Evolutionary conservation across 805 yeast genomes (phyloP), one percentile per base, ranked within the genome.

Genomic region (Nakazawaea anatomiae): DNA sequence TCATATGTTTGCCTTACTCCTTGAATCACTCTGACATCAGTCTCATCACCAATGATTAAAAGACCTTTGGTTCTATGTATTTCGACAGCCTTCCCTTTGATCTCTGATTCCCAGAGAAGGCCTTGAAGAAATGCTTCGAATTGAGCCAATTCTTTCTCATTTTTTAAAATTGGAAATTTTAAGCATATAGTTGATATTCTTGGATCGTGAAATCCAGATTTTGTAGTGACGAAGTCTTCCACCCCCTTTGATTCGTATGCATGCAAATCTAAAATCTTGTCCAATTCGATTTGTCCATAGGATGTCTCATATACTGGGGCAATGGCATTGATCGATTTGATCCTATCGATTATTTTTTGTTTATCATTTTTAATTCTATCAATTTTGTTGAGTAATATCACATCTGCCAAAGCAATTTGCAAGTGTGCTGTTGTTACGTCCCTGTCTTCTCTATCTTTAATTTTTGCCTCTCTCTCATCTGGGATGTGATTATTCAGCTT

Each of bases 1-100:
- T 94, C 99, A 66, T 89, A 94, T 0, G 96, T 89, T 50, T 90
- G 94, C 53, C 98, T 74, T 0, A 94, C 99, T 10, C 96, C 98
- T 64, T 94, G 99, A 9, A 94, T 68, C 6, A 90, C 87, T 55
- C 78, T 75, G 27, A 76, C 81, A 6, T 63, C 66, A 3, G 34
- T 29, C 3, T 65, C 60, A 2, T 62, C 64, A 6, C 65, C 61
- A n/a, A 64, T 58, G 54, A 83, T 75, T 6, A 90, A 55, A 8
- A 88, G 65, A 1, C 97, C 98, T 63, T 94, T 94, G 2, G 86
- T 70, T 55, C 98, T 70, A 58, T 90, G 96, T 2, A 94, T 74
- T 54, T 89, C 97, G 4, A 80, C 74, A 1, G 60, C 59, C 32
- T 66, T 65, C 2, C 67, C 76, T 29, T 68, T 72, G 34, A 73